Base-by-base conservation (phyloP, 208 protist genomes). In the Leishmania braziliensis region DNA sequence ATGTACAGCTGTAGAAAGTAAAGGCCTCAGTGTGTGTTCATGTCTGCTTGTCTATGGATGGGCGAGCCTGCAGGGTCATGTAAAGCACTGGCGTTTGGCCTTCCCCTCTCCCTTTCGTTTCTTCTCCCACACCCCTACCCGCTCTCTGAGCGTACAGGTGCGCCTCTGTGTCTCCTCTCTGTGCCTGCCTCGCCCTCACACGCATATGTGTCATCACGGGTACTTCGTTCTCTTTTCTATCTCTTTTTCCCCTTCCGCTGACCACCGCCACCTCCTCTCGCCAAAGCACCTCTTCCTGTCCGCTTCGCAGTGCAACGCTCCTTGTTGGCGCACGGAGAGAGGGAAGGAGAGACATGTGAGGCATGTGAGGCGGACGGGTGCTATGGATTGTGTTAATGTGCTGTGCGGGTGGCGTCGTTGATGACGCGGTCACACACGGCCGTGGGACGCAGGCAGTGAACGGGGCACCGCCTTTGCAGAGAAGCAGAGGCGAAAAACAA, bases 1-100 rank as follows among this genome's bases (percentile, higher is more conserved):
- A 73, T 73, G 69, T 73, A 73, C 46, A 73, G 39, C n/a, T 26
- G 23, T 29, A 54, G 69, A 73, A 26, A 46, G 43, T 63, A 39
- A 43, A 58, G 10, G 53, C 33, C 29, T 48, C 29, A 26, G n/a
- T 77, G 72, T 63, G 5, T 50, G 0, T 33, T 43, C 26, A n/a
- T 74, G 72, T 18, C 33, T 77, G 36, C 36, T 26, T 36, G 29
- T 60, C 26, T 75, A 20, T 39, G 26, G n/a, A 9, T 54, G 3
- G 23, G 71, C 54, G 26, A 10, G 8, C 16, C 58, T 63, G 58
- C 29, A 4, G 58, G 26, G 29, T 23, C 58, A 63, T 63, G 58
- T 63, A 63, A 23, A 63, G 26, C 29, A n/a, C 20, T 29, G 58
- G 58, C 26, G 26, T 33, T 29, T 63, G 58, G 9, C 58, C 69